Percentiles rank a stretch among this genome's conserved stretches.
phyloP scores from a whole-genome alignment of 345 rosid genomes.

The Leavenworthia alabamica region DNA sequence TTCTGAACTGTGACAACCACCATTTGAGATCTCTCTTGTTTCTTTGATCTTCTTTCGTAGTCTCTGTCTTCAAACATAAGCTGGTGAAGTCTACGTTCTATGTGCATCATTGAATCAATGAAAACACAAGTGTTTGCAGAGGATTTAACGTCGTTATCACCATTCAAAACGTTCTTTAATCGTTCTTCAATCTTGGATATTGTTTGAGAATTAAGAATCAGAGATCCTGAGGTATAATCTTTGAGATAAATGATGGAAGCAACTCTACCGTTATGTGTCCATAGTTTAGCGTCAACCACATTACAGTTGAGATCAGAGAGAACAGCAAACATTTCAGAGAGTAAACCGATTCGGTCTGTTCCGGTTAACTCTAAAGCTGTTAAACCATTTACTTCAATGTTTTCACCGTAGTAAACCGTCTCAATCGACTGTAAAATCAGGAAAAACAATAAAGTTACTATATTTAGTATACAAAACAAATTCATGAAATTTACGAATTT shows the following conservation, averaged over 20 bases:
- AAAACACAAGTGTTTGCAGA: conserved; percentile 64
- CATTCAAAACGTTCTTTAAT: conserved; percentile 63
- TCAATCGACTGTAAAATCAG: conserved; percentile 55
- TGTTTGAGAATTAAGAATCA: conserved; percentile 50
- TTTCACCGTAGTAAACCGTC: conserved; percentile 43
- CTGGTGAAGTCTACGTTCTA: conserved; percentile 89
- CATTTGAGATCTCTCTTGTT: conserved; percentile 41
- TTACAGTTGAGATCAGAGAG: conserved; percentile 62
- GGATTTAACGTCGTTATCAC: conserved; percentile 69
- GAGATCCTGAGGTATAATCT: conserved; percentile 54
- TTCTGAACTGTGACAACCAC: conserved; percentile 76
- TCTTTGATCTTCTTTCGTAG: conserved; percentile 56
- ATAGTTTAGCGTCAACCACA: conserved; percentile 72
- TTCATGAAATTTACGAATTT: no score
- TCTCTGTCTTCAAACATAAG: conserved; percentile 95
- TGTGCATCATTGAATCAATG: conserved; percentile 63
- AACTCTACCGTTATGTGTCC: conserved; percentile 79
- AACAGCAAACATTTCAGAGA: conserved; percentile 77
- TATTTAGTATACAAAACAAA: no score
- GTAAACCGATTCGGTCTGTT: conserved; percentile 63
- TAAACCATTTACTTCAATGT: conserved; percentile 41
- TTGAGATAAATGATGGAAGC: conserved; percentile 59
- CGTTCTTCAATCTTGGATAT: conserved; percentile 48
- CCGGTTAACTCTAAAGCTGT: conserved; percentile 73
- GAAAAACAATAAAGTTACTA: no score